phyloP scores from a whole-genome alignment of 495 filamentous ascomycete species.

The Podospora pseudopauciseta region DNA sequence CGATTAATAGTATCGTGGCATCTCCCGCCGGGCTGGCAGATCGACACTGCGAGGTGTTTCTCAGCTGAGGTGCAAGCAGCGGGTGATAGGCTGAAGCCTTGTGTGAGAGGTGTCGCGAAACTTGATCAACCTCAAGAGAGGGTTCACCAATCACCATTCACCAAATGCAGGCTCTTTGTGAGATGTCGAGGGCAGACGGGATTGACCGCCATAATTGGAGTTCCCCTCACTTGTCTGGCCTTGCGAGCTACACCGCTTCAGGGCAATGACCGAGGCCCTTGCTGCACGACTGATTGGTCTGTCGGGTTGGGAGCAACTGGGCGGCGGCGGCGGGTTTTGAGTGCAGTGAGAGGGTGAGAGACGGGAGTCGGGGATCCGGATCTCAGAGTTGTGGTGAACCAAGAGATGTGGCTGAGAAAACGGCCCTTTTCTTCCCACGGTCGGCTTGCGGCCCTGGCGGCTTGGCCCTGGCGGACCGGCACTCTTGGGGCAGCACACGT shows the following conservation, averaged over 20 bases:
- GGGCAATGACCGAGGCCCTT: slow-evolving; percentile 3
- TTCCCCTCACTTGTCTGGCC: neutral
- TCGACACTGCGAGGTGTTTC: slow-evolving; percentile 1
- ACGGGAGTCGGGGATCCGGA: neutral
- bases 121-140: neutral
- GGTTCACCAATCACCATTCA: neutral
- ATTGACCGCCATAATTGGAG: slow-evolving; percentile 12
- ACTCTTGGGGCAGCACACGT: neutral
- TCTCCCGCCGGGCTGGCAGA: slow-evolving; percentile 3
- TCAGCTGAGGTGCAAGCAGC: neutral
- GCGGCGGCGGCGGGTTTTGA: too few species aligned
- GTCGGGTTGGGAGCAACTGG: neutral
- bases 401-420: slow-evolving; percentile 24
- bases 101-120: neutral
- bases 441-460: slow-evolving; percentile 14
- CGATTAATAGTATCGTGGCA: neutral
- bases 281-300: slow-evolving; percentile 16
- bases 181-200: slow-evolving; percentile 6
- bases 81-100: neutral
- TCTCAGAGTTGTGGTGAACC: slow-evolving; percentile 4
- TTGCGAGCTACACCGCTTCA: slow-evolving; percentile 9
- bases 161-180: neutral
- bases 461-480: slow-evolving; percentile 9
- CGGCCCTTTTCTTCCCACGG: slow-evolving; percentile 22
- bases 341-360: too few species aligned